Percentiles rank a stretch among this genome's conserved stretches.
Evolutionary conservation across 2,329 filamentous ascomycete species (phyloP).

Genomic region (Xylaria sp.): DNA sequence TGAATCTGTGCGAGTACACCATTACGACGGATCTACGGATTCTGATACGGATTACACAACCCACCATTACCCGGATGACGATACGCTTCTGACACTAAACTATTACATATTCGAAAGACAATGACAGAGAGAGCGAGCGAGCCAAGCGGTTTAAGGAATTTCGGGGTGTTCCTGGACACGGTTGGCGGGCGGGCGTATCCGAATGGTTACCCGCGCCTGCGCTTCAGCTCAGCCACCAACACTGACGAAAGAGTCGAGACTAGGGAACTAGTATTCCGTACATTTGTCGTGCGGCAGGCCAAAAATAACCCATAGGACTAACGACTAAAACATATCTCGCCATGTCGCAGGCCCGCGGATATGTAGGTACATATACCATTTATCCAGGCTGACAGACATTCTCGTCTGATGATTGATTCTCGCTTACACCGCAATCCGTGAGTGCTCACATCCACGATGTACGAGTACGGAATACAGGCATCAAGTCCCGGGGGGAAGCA

Average conservation of each 20-base stretch:
- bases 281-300: background rate
- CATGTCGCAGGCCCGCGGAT: background rate
- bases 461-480: background rate
- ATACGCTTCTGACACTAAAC: background rate
- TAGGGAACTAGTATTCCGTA: background rate
- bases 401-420: background rate
- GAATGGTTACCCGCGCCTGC: constrained; percentile 6
- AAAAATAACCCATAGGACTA: constrained; percentile 4
- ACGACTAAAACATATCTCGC: background rate
- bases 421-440: constrained; percentile 15
- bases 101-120: background rate
- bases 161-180: constrained; percentile 8
- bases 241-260: constrained; percentile 4
- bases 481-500: background rate
- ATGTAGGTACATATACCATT: background rate
- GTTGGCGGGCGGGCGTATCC: constrained; percentile 16
- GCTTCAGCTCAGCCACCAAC: constrained; percentile 16
- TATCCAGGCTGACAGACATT: constrained; percentile 1
- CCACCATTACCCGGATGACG: background rate
- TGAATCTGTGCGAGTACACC: too few species aligned
- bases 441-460: background rate
- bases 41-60: too few species aligned
- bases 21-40: too few species aligned
- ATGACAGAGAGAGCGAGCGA: background rate
- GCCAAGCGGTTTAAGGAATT: background rate